Evolutionary conservation across 2,329 filamentous ascomycete genomes (phyloP).

Genomic region (Zasmidium citrigriseum): DNA sequence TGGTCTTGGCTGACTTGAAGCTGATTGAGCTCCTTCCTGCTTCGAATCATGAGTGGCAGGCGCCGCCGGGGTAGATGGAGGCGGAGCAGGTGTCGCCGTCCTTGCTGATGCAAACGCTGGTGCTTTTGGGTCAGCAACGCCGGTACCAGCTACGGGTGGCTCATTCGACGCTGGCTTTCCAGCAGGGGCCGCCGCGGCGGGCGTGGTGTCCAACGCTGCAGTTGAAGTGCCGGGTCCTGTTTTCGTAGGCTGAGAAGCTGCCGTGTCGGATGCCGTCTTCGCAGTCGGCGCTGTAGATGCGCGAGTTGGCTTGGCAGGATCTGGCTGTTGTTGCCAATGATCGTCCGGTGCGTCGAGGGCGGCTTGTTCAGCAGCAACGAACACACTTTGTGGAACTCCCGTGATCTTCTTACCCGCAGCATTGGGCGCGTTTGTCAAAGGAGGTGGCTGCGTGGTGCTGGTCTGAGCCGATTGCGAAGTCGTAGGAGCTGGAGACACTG

Average conservation of each 20-base stretch:
- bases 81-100: background rate
- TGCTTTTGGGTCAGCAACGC: background rate
- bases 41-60: background rate
- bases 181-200: background rate
- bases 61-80: background rate
- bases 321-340: constrained; percentile 1
- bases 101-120: background rate
- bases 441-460: background rate
- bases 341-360: constrained; percentile 4
- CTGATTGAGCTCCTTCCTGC: background rate
- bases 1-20: background rate
- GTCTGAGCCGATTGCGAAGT: background rate
- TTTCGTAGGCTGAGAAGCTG: background rate
- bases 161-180: background rate
- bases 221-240: background rate
- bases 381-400: background rate
- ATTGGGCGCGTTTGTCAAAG: background rate
- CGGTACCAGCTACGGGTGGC: background rate
- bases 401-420: background rate
- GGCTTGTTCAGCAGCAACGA: constrained; percentile 6
- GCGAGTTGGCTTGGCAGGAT: constrained; percentile 1
- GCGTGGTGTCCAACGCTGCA: background rate
- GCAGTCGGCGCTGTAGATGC: background rate
- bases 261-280: background rate
- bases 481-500: background rate